A percentile compares a stretch with the other conserved stretches of the same genome.
Conservation (phyloP, 2,329 filamentous ascomycete species). For the Cryphonectria japonica region DNA sequence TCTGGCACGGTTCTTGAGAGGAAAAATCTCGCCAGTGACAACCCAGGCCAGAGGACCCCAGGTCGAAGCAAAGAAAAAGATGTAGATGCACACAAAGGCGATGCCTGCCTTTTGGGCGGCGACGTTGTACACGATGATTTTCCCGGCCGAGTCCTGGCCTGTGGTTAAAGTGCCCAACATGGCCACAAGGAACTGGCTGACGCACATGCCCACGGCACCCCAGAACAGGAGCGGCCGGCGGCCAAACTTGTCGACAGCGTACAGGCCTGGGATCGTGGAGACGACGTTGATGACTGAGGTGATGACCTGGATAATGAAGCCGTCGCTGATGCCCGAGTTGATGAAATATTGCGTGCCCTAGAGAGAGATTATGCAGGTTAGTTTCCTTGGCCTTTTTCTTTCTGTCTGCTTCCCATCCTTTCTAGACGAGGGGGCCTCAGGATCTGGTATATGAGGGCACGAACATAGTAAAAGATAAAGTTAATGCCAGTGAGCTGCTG, state of each 20-base stretch:
- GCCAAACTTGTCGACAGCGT: constrained; percentile 62
- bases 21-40: constrained; percentile 65
- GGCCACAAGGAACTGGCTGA: constrained; percentile 64
- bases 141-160: constrained; percentile 52
- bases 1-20: constrained; percentile 66
- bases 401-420: not conserved
- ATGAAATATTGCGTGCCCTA: constrained; percentile 60
- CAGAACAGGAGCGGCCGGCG: constrained; percentile 66
- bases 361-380: not conserved
- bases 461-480: constrained; percentile 64
- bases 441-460: not conserved
- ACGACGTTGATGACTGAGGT: constrained; percentile 55
- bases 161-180: constrained; percentile 60
- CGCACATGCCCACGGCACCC: constrained; percentile 69
- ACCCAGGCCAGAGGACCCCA: constrained; percentile 64
- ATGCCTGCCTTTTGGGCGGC: constrained; percentile 60
- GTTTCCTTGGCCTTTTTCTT: not conserved
- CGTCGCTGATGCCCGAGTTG: constrained; percentile 55
- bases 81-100: constrained; percentile 70
- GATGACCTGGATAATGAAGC: constrained; percentile 66
- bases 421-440: not conserved
- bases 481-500: constrained; percentile 55
- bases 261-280: constrained; percentile 22
- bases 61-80: constrained; percentile 75
- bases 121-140: constrained; percentile 53